These are phyloP conservation scores for Sphaerosporella brunnea DNA, from an alignment of 495 filamentous ascomycete genomes.

Conservation along the genomic window DNA sequence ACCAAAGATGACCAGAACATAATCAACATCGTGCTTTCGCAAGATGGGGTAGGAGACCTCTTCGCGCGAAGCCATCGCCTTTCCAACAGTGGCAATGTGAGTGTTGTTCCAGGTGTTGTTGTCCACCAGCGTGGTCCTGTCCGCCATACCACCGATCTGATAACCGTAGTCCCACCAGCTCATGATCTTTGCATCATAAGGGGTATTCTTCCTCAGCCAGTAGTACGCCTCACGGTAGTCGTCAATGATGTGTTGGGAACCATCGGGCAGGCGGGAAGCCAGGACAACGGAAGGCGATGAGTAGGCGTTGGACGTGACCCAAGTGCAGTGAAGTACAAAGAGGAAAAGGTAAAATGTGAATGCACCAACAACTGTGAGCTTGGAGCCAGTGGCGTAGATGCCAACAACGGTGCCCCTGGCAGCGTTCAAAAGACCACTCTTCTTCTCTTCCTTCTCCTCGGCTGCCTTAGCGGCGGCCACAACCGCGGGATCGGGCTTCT, in stretches of 20 bases:
- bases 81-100: constrained; percentile 97
- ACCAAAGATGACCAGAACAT: constrained; percentile 93
- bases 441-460: constrained; percentile 28
- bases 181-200: constrained; percentile 93
- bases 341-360: constrained; percentile 67
- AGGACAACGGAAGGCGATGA: constrained; percentile 95
- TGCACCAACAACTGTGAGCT: constrained; percentile 49
- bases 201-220: constrained; percentile 96
- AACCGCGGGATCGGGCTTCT: constrained; percentile 34
- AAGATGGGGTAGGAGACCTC: constrained; percentile 98
- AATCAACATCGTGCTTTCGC: constrained; percentile 95
- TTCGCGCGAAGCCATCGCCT: constrained; percentile 94
- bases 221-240: constrained; percentile 99
- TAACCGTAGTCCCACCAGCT: constrained; percentile 99
- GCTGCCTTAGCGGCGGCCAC: constrained; percentile 28
- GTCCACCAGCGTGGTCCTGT: constrained; percentile 91
- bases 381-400: constrained; percentile 66
- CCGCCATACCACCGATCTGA: constrained; percentile 99
- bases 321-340: constrained; percentile 95
- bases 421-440: constrained; percentile 44
- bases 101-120: constrained; percentile 99
- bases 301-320: constrained; percentile 98
- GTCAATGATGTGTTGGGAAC: constrained; percentile 95
- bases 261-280: constrained; percentile 80
- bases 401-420: constrained; percentile 59